phyloP scores from a whole-genome alignment of 345 rosid genomes.

The Citrus cavaleriei region DNA sequence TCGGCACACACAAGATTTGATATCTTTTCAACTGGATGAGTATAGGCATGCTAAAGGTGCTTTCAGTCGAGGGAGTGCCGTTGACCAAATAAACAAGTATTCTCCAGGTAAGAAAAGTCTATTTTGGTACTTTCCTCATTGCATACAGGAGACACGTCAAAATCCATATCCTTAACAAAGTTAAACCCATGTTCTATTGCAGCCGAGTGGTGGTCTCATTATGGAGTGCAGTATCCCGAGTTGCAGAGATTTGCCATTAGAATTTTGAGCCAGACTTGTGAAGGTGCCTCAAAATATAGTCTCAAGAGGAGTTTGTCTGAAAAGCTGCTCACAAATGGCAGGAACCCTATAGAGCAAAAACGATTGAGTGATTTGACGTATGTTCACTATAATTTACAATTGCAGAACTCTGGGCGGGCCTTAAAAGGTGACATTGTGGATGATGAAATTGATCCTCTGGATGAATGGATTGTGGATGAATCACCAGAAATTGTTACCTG shows the following conservation, averaged over 20 bases:
- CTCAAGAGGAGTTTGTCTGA: slow-evolving; percentile 28
- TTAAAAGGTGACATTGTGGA: background rate
- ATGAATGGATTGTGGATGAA: slow-evolving; percentile 20
- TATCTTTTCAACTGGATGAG: slow-evolving; percentile 38
- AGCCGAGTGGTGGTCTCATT: slow-evolving; percentile 40
- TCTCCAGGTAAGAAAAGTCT: slow-evolving; percentile 39
- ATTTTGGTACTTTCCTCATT: background rate
- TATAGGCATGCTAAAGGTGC: slow-evolving; percentile 36
- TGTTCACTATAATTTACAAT: slow-evolving; percentile 29
- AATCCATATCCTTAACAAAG: background rate
- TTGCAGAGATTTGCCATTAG: slow-evolving; percentile 34
- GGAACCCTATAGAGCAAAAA: slow-evolving; percentile 16
- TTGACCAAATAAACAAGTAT: slow-evolving; percentile 26
- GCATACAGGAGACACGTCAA: background rate
- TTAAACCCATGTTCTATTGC: background rate
- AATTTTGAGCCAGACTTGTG: slow-evolving; percentile 40
- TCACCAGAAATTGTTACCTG: background rate
- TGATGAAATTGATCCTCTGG: slow-evolving; percentile 24
- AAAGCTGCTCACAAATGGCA: slow-evolving; percentile 22
- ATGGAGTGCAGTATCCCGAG: slow-evolving; percentile 32
- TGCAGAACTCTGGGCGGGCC: slow-evolving; percentile 7
- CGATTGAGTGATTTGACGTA: slow-evolving; percentile 16
- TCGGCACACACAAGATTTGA: slow-evolving; percentile 17
- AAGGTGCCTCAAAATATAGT: slow-evolving; percentile 27
- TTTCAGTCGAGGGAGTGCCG: slow-evolving; percentile 41